A percentile compares a stretch with the other conserved stretches of the same genome.
These are phyloP conservation scores for Agrocybe chaxingu DNA, from an alignment of 768 basidiomycete genomes.

Conservation along the genomic window DNA sequence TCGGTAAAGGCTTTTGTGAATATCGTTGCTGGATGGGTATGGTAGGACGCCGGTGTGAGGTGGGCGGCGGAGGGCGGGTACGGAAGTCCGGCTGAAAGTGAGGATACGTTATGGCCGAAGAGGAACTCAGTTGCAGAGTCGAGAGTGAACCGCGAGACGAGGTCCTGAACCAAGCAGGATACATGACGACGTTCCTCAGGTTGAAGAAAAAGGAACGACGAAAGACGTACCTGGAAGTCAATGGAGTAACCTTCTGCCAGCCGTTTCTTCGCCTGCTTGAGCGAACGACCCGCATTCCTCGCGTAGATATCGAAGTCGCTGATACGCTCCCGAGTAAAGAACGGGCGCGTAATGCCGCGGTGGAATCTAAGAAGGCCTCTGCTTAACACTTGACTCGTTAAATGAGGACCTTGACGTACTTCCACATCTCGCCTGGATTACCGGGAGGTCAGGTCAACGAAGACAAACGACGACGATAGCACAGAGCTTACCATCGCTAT, in stretches of 20 bases:
- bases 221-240: conserved; percentile 51
- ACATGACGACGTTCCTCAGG: background rate
- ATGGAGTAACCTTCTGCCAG: conserved; percentile 46
- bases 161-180: conserved; percentile 25
- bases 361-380: conserved; percentile 37
- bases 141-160: conserved; percentile 51
- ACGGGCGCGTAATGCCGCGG: conserved; percentile 63
- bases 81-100: conserved; percentile 45
- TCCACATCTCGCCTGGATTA: no score
- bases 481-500: conserved; percentile 44
- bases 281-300: conserved; percentile 44
- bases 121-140: conserved; percentile 64
- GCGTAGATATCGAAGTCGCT: conserved; percentile 62
- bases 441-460: background rate
- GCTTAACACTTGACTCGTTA: background rate
- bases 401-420: no score
- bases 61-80: conserved; percentile 31
- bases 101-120: conserved; percentile 50
- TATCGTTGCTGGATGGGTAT: conserved; percentile 19
- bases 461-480: background rate
- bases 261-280: conserved; percentile 40
- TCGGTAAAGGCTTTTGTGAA: conserved; percentile 47
- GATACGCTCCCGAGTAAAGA: conserved; percentile 59
- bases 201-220: no score
- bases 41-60: conserved; percentile 3